Base-by-base conservation (phyloP, 306 rosid genomes). In the Sindora glabra region DNA sequence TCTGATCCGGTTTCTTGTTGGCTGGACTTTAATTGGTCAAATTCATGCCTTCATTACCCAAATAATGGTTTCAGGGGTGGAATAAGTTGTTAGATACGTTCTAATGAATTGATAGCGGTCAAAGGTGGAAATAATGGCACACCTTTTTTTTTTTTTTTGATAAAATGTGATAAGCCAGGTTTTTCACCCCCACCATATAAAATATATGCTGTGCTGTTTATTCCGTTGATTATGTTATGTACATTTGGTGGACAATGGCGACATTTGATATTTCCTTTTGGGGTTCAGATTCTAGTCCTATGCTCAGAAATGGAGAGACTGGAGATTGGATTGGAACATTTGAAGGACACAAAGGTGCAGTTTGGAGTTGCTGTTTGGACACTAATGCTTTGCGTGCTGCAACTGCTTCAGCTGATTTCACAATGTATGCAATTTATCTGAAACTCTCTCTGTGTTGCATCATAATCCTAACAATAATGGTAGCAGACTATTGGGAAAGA, bases 301-400 rank as follows among this genome's bases (percentile, higher is more conserved):
- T 94, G 99, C 86, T 94, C 34, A 81, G 99, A 73, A 89, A 94
- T 71, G 99, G 97, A 55, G 97, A 94, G 74, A 89, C 95, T 27
- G 99, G 99, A 45, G 99, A 94, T 66, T 94, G 99, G 99, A 86
- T 94, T 64, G 99, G 99, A 33, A 94, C 99, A 8, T 94, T 89
- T 77, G 94, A 89, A 77, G 99, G 99, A 30, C 99, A 94, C 70
- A 94, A 94, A 74, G 99, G 99, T 68, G 99, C 99, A 0, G 99
- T 94, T 2, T 94, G 99, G 99, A 94, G 99, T 65, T 94, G 99
- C 81, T 84, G 95, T 73, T 69, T 94, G 89, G 99, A 89, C 70
- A 83, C 95, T 32, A 89, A 82, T 66, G 97, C 99, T 17, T 79
- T 94, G 37, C 95, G 89, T 25, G 99, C 97, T 36, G 99, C 99